Conservation (phyloP, 1,284 basidiomycete genomes). For the Rhizoctonia solani region DNA sequence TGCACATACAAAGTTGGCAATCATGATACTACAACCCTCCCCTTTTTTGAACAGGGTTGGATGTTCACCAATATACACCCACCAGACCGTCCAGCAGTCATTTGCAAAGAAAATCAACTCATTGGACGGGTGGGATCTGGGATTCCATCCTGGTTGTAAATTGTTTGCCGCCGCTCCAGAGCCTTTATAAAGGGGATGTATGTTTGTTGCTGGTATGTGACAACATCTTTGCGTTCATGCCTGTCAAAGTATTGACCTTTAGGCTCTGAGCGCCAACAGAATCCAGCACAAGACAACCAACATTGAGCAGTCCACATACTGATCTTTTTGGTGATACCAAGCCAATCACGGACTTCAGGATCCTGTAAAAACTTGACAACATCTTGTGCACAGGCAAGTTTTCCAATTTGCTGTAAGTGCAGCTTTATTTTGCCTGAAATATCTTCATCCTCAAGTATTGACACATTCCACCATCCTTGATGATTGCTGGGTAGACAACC, state of each 20-base stretch:
- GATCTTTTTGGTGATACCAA: background rate
- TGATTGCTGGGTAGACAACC: background rate
- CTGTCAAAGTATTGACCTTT: constrained; percentile 1
- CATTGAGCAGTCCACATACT: background rate
- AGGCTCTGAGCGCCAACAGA: background rate
- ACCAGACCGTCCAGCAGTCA: constrained; percentile 44
- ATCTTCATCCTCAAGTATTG: constrained; percentile 28
- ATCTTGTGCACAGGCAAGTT: constrained; percentile 28
- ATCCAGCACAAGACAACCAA: background rate
- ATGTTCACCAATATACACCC: constrained; percentile 43
- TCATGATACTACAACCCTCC: constrained; percentile 50
- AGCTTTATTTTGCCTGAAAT: constrained; percentile 10
- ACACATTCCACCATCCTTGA: constrained; percentile 12
- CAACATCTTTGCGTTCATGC: background rate
- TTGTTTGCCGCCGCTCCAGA: background rate
- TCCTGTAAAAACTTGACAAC: constrained; percentile 25
- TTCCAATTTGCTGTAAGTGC: constrained; percentile 32
- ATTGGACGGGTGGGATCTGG: background rate
- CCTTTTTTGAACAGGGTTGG: constrained; percentile 48
- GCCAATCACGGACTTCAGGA: background rate
- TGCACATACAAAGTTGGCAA: constrained; percentile 52
- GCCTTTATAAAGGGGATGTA: constrained; percentile 13
- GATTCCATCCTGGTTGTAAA: background rate
- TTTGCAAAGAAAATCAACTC: constrained; percentile 49
- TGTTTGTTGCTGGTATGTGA: background rate